phyloP scores from a whole-genome alignment of 345 rosid species.

The Linum trigynum region DNA sequence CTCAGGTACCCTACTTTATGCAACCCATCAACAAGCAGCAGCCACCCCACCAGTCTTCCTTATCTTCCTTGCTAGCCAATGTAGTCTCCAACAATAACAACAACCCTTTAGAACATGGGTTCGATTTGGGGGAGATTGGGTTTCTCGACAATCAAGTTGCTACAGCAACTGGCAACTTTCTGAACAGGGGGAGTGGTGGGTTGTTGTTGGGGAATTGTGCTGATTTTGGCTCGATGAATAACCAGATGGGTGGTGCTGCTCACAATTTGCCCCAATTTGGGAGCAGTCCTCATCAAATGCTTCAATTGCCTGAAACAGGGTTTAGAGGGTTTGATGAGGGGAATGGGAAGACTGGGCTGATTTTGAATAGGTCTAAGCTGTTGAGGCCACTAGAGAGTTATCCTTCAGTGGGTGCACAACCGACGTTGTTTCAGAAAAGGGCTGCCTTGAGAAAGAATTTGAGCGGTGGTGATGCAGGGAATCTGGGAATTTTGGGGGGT shows the following conservation, averaged over 20 bases:
- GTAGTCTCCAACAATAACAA: conserved; percentile 33
- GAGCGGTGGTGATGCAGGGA: conserved; percentile 21
- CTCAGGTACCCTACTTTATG: conserved; percentile 46
- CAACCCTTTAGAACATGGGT: conserved; percentile 38
- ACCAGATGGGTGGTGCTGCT: conserved; percentile 19
- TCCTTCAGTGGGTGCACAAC: conserved; percentile 50
- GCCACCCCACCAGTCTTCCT: neutral
- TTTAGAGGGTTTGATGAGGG: conserved; percentile 32
- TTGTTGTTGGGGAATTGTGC: conserved; percentile 24
- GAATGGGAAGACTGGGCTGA: conserved; percentile 24
- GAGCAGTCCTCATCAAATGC: conserved; percentile 14
- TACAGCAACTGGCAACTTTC: conserved; percentile 16
- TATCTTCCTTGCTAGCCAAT: conserved; percentile 32
- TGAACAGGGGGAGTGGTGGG: conserved; percentile 27
- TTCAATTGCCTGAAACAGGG: conserved; percentile 30
- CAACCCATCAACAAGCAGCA: conserved; percentile 25
- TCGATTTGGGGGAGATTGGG: conserved; percentile 46
- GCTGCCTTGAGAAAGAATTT: conserved; percentile 45
- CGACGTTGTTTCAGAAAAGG: conserved; percentile 53
- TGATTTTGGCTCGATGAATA: conserved; percentile 23
- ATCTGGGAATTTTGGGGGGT: conserved; percentile 17
- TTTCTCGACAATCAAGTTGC: conserved; percentile 39
- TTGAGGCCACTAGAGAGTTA: conserved; percentile 39
- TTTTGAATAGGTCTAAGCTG: conserved; percentile 43
- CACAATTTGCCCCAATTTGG: conserved; percentile 24